Evolutionary conservation across 495 filamentous ascomycete species (phyloP).

Genomic region (Cetradonia linearis): DNA sequence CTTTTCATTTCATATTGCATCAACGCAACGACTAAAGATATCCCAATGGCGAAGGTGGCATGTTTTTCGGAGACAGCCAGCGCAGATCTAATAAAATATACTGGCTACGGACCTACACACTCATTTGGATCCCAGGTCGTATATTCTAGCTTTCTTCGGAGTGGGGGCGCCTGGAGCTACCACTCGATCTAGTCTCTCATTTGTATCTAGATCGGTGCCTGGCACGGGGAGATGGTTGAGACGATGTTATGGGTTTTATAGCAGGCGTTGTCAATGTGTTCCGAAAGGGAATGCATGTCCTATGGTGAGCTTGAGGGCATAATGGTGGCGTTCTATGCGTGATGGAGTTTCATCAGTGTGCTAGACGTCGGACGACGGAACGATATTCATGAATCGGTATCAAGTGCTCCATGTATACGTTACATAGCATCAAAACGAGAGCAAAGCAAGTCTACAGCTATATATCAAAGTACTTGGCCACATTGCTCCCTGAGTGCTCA

Average conservation of each 20-base stretch:
- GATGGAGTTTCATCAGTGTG: neutral
- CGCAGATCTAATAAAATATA: neutral
- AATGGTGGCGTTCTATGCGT: neutral
- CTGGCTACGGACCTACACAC: neutral
- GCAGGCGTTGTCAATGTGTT: neutral
- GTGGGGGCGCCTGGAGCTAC: neutral
- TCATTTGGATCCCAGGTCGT: conserved; percentile 3
- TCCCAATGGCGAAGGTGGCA: conserved; percentile 10
- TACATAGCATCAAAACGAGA: conserved; percentile 1
- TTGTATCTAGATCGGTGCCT: conserved; percentile 6
- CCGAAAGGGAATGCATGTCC: neutral
- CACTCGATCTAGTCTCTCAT: conserved; percentile 13
- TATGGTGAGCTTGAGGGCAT: neutral
- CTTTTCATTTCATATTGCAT: conserved; percentile 5
- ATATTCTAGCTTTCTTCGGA: neutral
- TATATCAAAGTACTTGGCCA: too few relatives aligned
- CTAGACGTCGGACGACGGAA: conserved; percentile 7
- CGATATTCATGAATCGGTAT: conserved; percentile 11
- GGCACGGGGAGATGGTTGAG: neutral
- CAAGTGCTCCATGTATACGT: conserved; percentile 4
- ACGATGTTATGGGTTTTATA: neutral
- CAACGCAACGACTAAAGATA: conserved; percentile 12
- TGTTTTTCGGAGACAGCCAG: neutral
- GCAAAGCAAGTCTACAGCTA: neutral
- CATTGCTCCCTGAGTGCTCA: neutral